Evolutionary conservation across 345 rosid genomes (phyloP).

Genomic region (Linum tenue): DNA sequence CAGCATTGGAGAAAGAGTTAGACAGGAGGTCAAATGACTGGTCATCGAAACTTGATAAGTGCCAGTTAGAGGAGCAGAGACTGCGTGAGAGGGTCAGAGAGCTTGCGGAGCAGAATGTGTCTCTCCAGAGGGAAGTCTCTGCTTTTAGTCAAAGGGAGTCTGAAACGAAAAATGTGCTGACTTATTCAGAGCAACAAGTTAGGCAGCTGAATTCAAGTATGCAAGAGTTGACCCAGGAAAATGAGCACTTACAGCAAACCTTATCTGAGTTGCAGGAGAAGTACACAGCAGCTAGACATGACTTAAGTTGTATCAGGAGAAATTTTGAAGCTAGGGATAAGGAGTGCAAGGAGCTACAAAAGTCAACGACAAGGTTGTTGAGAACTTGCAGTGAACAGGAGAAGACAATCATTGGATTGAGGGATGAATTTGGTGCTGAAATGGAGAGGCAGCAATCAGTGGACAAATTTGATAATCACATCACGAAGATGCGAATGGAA

Average conservation of each 20-base stretch:
- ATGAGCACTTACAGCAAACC: slow-evolving; percentile 36
- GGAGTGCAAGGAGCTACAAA: slow-evolving; percentile 84
- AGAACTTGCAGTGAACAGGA: slow-evolving; percentile 78
- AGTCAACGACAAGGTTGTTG: slow-evolving; percentile 52
- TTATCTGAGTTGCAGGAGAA: slow-evolving; percentile 53
- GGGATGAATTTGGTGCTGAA: slow-evolving; percentile 41
- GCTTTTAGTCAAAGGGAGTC: slow-evolving; percentile 61
- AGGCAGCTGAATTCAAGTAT: slow-evolving; percentile 42
- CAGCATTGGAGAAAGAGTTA: slow-evolving; percentile 79
- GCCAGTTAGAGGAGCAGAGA: slow-evolving; percentile 75
- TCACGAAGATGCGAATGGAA: slow-evolving; percentile 59
- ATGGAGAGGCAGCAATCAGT: slow-evolving; percentile 33
- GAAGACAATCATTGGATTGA: slow-evolving; percentile 77
- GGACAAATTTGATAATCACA: slow-evolving; percentile 37
- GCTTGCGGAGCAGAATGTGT: slow-evolving; percentile 95
- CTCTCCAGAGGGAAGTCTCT: slow-evolving; percentile 79
- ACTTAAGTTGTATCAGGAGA: slow-evolving; percentile 41
- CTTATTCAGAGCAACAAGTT: slow-evolving; percentile 49
- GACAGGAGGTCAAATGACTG: slow-evolving; percentile 96
- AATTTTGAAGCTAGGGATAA: slow-evolving; percentile 75
- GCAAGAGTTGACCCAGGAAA: slow-evolving; percentile 45
- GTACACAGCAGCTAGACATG: slow-evolving; percentile 39
- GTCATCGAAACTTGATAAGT: slow-evolving; percentile 81
- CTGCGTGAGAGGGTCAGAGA: slow-evolving; percentile 89
- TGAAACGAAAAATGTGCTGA: slow-evolving; percentile 47